Evolutionary conservation across 1,284 basidiomycete species (phyloP), one percentile per base, ranked within the genome.

Genomic region (Nidula niveotomentosa): DNA sequence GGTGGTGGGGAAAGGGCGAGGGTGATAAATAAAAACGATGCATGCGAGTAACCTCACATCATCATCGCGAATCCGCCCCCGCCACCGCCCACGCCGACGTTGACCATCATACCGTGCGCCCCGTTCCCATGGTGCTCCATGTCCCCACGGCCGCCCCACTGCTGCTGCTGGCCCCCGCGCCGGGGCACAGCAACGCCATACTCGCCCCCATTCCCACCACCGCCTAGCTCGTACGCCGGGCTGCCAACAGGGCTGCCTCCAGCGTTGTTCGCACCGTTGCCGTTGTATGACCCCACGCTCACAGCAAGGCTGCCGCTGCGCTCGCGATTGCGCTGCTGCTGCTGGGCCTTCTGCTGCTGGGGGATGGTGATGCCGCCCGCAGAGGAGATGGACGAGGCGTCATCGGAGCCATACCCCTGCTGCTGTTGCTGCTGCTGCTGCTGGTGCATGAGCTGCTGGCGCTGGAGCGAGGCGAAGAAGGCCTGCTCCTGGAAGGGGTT

Each of bases 21-120:
- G n/a, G n/a, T n/a, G 8, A 41, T 41, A 41, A 17, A 41, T 41
- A 13, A 15, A 41, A 41, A 41, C 39, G 39, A 41, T 8, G 12
- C 13, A 41, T 13, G 13, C 39, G 39, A 41, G 15, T 17, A 1
- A 13, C 13, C 39, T 60, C 56, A 64, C 60, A 66, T 63, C 65
- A 66, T 66, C 65, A 66, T 64, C 57, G 58, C 56, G 52, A 66
- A 66, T 23, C 63, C 63, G 45, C 56, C 56, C 18, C 62, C 63
- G 41, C 56, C 62, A 23, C 59, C 63, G 36, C 61, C 61, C 9
- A 53, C 57, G 36, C 59, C 62, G 6, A 13, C 39, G 10, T 17
- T 17, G 48, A 58, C 62, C 18, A 47, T 51, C 43, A 56, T 49
- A 30, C 52, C 54, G 23, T 44, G 52, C 0, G 55, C 54, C 12